A percentile compares a stretch with the other conserved stretches of the same genome.
These are phyloP conservation scores for Komagataella phaffii DNA, from an alignment of 805 yeast genomes.

Conservation along the genomic window DNA sequence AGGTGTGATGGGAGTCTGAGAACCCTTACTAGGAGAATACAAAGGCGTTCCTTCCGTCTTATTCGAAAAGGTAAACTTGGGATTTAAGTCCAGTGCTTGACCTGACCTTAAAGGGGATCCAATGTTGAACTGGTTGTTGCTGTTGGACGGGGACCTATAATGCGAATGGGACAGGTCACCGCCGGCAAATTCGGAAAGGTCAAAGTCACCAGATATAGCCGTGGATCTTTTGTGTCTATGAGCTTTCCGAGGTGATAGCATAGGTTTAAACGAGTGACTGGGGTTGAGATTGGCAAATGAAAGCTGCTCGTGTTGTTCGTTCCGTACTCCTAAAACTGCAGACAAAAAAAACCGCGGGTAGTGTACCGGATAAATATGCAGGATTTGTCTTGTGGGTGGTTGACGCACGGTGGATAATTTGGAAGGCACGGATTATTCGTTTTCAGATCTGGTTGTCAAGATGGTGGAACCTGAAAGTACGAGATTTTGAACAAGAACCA, in stretches of 20 bases:
- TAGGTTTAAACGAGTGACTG: not conserved
- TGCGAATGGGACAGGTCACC: not conserved
- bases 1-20: not conserved
- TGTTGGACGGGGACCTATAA: conserved; percentile 4
- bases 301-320: not conserved
- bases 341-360: not conserved
- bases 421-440: not conserved
- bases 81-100: not conserved
- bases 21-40: not conserved
- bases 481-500: no score
- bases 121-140: not conserved
- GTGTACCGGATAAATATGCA: not conserved
- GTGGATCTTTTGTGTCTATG: conserved; percentile 82
- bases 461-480: no score
- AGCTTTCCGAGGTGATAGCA: conserved; percentile 21
- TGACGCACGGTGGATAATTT: not conserved
- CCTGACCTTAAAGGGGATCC: not conserved
- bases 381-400: not conserved
- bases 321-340: not conserved
- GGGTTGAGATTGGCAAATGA: not conserved
- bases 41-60: not conserved
- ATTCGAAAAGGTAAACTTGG: not conserved
- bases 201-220: conserved; percentile 82
- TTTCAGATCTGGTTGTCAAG: no score
- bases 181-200: conserved; percentile 12